A percentile compares a stretch with the other conserved stretches of the same genome.
Evolutionary conservation across 495 filamentous ascomycete species (phyloP).

Genomic region (Lophiotrema nucula): DNA sequence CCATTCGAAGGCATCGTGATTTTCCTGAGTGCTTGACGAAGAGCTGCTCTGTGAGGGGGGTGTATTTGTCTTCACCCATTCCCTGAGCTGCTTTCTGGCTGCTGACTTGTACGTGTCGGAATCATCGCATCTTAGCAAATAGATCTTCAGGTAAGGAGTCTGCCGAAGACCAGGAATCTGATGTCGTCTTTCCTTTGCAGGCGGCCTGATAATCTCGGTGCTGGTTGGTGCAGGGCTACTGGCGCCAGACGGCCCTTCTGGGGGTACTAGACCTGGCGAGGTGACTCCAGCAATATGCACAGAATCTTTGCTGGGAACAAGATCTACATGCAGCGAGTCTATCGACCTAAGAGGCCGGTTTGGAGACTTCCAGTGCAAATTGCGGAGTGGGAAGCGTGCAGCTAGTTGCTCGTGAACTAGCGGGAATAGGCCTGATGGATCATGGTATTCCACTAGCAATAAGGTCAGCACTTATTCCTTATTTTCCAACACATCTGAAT

Average conservation of each 20-base stretch:
- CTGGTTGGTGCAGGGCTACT: conserved; percentile 22
- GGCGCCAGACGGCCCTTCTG: conserved; percentile 19
- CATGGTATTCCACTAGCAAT: conserved; percentile 64
- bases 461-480: neutral
- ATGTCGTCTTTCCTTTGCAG: conserved; percentile 69
- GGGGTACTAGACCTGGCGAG: conserved; percentile 44
- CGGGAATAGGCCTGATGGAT: conserved; percentile 82
- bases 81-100: conserved; percentile 72
- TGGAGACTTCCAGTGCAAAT: conserved; percentile 95
- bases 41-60: conserved; percentile 46
- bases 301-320: conserved; percentile 57
- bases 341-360: conserved; percentile 88
- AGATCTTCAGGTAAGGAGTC: conserved; percentile 91
- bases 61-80: conserved; percentile 85
- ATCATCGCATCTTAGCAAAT: conserved; percentile 87
- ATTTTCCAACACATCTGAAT: neutral
- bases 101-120: conserved; percentile 86
- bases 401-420: conserved; percentile 74
- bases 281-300: conserved; percentile 39
- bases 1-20: conserved; percentile 97
- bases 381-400: conserved; percentile 79
- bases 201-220: conserved; percentile 35
- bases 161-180: conserved; percentile 93
- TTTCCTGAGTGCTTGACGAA: conserved; percentile 59
- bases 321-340: conserved; percentile 83